phyloP scores from a whole-genome alignment of 768 basidiomycete species.

The button mushroom (Agaricus bisporus) region DNA sequence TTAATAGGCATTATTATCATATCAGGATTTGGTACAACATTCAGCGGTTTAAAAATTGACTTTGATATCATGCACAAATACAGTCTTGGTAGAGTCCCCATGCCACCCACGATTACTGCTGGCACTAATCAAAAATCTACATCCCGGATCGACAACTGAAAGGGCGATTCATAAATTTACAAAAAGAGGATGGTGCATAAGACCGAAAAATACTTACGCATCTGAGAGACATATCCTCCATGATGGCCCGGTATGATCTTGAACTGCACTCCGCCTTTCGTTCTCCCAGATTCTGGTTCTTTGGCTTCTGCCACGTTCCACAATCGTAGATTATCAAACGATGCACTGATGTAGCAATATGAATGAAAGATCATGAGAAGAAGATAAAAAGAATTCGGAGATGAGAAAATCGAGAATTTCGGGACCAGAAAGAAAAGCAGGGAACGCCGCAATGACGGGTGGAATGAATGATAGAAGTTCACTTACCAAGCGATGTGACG shows the following conservation, averaged over 20 bases:
- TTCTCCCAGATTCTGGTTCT: constrained; percentile 59
- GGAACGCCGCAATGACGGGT: background rate
- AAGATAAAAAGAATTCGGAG: background rate
- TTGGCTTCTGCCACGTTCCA: constrained; percentile 87
- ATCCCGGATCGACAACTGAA: constrained; percentile 83
- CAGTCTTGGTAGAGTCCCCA: constrained; percentile 84
- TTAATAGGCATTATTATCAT: constrained; percentile 10
- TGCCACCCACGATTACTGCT: constrained; percentile 94
- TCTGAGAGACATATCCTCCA: constrained; percentile 88
- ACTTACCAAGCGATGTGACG: constrained; percentile 85
- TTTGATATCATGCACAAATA: constrained; percentile 88
- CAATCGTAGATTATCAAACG: constrained; percentile 85
- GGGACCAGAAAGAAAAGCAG: background rate
- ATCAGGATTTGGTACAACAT: background rate
- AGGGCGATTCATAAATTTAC: background rate
- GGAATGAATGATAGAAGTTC: constrained; percentile 6
- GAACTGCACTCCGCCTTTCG: constrained; percentile 74
- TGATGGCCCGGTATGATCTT: constrained; percentile 96
- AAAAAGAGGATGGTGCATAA: background rate
- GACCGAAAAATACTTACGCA: constrained; percentile 54
- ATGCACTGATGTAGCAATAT: constrained; percentile 50
- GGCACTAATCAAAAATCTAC: constrained; percentile 82
- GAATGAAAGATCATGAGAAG: background rate
- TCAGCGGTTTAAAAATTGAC: constrained; percentile 16
- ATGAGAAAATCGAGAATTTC: background rate